Conservation (phyloP, 208 protist species). For the Novymonas esmeraldas region DNA sequence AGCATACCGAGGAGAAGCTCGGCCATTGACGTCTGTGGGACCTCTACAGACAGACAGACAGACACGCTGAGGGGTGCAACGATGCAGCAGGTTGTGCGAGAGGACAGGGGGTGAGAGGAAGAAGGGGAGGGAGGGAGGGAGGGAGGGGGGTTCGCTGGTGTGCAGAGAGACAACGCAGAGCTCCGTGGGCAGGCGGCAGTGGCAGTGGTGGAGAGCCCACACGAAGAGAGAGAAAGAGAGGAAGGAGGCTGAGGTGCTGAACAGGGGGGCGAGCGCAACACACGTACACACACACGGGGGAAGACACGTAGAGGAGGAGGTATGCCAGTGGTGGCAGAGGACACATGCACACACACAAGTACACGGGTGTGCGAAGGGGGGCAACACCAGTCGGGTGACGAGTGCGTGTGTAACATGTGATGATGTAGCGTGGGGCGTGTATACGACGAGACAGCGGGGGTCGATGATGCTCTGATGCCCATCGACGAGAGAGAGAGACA, state of each 20-base stretch:
- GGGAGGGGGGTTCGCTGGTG: not conserved
- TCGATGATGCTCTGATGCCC: too few relatives aligned
- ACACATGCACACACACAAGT: not conserved
- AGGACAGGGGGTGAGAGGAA: too few relatives aligned
- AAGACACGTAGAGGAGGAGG: not conserved
- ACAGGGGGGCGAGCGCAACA: not conserved
- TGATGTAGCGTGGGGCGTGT: too few relatives aligned
- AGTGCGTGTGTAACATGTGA: too few relatives aligned
- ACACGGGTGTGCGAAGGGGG: too few relatives aligned
- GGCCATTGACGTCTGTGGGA: conserved; percentile 10
- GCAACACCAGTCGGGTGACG: too few relatives aligned
- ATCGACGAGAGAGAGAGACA: too few relatives aligned
- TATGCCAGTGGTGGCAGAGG: not conserved
- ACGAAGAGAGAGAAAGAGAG: conserved; percentile 1
- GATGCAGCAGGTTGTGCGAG: too few relatives aligned
- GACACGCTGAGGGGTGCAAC: too few relatives aligned
- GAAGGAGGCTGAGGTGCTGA: not conserved
- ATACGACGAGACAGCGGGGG: too few relatives aligned
- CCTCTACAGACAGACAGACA: not conserved
- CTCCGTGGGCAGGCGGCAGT: not conserved
- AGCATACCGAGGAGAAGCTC: conserved; percentile 41
- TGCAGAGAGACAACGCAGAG: not conserved
- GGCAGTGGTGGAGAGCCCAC: not conserved
- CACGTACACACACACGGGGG: not conserved
- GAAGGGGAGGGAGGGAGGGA: too few relatives aligned